Conservation (phyloP, 768 basidiomycete genomes). For the Trametes meyenii region DNA sequence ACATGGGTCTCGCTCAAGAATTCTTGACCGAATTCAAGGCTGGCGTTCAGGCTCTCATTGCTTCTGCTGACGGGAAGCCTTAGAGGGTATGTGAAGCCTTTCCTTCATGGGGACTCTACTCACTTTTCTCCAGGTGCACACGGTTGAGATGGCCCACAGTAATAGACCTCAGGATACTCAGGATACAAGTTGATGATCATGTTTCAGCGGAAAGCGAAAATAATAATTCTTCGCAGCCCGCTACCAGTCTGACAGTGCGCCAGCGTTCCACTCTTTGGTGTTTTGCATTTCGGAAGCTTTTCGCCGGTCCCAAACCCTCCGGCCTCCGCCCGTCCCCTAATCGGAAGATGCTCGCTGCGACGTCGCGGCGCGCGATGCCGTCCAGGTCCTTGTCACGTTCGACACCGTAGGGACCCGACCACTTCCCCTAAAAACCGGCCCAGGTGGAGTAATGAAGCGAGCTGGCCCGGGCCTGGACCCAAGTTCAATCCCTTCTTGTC, state of each 20-base stretch:
- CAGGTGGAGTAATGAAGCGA: background rate
- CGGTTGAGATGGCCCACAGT: too few relatives aligned
- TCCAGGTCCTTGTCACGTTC: background rate
- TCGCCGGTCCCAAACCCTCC: too few relatives aligned
- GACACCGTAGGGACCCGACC: background rate
- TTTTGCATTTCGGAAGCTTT: background rate
- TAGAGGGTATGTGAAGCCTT: background rate
- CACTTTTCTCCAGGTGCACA: background rate
- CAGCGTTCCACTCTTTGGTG: background rate
- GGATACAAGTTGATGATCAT: too few relatives aligned
- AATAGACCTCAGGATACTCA: too few relatives aligned
- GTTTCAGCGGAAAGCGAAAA: too few relatives aligned
- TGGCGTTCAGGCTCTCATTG: background rate
- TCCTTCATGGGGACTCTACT: background rate
- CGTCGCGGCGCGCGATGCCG: background rate
- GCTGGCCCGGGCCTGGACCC: too few relatives aligned
- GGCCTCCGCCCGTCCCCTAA: background rate
- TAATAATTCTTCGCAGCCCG: too few relatives aligned
- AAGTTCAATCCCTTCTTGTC: too few relatives aligned
- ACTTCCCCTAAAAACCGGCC: background rate
- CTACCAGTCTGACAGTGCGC: too few relatives aligned
- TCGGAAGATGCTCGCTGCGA: constrained; percentile 12
- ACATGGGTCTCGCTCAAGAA: constrained; percentile 24
- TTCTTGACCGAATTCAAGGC: constrained; percentile 18
- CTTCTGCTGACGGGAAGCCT: background rate